Conservation (phyloP, 805 yeast genomes). For the Grigorovia transvaalensis region DNA sequence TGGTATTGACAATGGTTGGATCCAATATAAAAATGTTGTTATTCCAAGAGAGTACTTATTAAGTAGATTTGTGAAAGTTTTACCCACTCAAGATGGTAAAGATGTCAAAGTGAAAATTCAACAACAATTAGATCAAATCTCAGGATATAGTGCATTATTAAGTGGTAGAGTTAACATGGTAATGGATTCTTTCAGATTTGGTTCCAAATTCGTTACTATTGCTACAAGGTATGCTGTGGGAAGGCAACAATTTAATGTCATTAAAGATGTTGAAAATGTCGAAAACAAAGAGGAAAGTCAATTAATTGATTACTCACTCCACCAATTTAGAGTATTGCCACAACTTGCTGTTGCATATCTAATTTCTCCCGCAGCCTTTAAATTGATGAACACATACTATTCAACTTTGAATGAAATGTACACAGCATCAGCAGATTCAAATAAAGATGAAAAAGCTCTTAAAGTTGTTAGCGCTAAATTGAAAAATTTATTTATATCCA, state of each 20-base stretch:
- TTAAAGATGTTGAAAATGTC: conserved; percentile 19
- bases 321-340: conserved; percentile 83
- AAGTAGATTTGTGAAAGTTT: conserved; percentile 66
- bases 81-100: conserved; percentile 56
- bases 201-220: conserved; percentile 70
- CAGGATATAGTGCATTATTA: conserved; percentile 71
- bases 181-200: conserved; percentile 68
- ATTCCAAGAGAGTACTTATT: conserved; percentile 81
- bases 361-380: conserved; percentile 58
- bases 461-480: conserved; percentile 35
- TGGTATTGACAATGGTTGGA: conserved; percentile 96
- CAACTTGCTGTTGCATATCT: conserved; percentile 70
- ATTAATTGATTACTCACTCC: conserved; percentile 77
- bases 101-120: conserved; percentile 28
- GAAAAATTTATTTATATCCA: conserved; percentile 70
- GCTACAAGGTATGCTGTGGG: conserved; percentile 85
- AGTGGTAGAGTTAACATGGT: conserved; percentile 91
- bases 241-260: conserved; percentile 64
- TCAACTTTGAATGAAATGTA: conserved; percentile 45
- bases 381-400: conserved; percentile 44
- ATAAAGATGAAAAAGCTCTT: conserved; percentile 33
- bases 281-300: conserved; percentile 38
- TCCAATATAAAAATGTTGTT: conserved; percentile 73
- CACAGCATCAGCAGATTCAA: conserved; percentile 31
- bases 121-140: conserved; percentile 80